A percentile compares a stretch with the other conserved stretches of the same genome.
Evolutionary conservation across 257 asterid genomes (phyloP).

Genomic region (Solanum appendiculatum): DNA sequence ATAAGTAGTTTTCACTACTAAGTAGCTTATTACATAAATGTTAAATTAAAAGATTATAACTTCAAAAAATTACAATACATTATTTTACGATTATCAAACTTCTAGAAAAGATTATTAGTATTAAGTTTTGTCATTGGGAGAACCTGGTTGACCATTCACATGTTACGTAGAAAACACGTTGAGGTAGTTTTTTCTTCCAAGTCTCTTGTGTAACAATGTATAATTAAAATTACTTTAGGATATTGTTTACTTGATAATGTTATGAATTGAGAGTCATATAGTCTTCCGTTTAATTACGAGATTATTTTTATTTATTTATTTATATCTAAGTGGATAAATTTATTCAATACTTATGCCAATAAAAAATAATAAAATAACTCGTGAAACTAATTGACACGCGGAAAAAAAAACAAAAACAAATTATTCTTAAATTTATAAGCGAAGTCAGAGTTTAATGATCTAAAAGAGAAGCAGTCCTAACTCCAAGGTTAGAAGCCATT

Average conservation of each 20-base stretch:
- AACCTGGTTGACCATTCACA: neutral
- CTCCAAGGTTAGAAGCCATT: slow-evolving; percentile 20
- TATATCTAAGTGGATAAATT: neutral
- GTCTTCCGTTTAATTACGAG: too few species aligned
- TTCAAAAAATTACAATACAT: neutral
- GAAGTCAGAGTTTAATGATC: neutral
- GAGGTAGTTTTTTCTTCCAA: neutral
- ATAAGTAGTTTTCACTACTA: neutral
- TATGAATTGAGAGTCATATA: too few species aligned
- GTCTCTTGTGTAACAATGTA: neutral
- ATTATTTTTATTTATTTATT: neutral
- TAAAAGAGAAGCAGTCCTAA: slow-evolving; percentile 2
- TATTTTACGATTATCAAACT: neutral
- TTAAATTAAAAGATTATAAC: neutral
- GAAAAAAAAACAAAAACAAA: neutral
- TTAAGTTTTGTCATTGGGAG: neutral
- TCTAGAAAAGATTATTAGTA: neutral
- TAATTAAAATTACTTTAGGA: too few species aligned
- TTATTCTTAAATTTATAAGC: neutral
- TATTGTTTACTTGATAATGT: neutral
- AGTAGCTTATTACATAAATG: neutral
- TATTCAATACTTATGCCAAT: neutral
- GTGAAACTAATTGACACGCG: neutral
- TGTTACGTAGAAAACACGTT: neutral
- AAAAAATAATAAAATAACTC: neutral